phyloP scores from a whole-genome alignment of 352 stramenopile genomes.

The Plasmopara viticola region DNA sequence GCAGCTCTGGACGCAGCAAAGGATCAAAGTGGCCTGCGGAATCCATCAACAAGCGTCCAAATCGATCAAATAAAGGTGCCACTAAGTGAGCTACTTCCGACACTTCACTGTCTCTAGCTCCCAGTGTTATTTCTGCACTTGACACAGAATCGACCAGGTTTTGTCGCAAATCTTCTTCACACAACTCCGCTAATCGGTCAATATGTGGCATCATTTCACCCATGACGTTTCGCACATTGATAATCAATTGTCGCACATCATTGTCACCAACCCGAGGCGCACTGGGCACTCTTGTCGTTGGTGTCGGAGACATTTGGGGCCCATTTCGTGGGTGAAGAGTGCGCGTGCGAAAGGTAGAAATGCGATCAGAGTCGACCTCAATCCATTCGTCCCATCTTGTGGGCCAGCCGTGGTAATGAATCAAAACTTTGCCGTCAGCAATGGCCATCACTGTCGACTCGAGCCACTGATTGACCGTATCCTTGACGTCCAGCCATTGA shows the following conservation, averaged over 20 bases:
- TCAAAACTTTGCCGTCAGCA: slow-evolving; percentile 74
- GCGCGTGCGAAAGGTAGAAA: slow-evolving; percentile 93
- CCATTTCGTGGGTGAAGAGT: slow-evolving; percentile 61
- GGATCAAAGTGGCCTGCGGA: slow-evolving; percentile 55
- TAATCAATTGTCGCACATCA: slow-evolving; percentile 43
- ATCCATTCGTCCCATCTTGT: slow-evolving; percentile 98
- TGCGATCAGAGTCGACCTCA: slow-evolving; percentile 88
- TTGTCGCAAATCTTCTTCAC: slow-evolving; percentile 27
- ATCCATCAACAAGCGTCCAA: slow-evolving; percentile 68
- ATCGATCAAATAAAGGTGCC: slow-evolving; percentile 72
- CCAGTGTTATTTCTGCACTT: not conserved
- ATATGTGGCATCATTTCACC: slow-evolving; percentile 66
- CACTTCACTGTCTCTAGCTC: slow-evolving; percentile 26
- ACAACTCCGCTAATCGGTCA: slow-evolving; percentile 53
- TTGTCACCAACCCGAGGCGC: slow-evolving; percentile 36
- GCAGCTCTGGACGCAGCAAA: slow-evolving; percentile 49
- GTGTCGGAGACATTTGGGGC: slow-evolving; percentile 50
- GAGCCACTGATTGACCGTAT: slow-evolving; percentile 98
- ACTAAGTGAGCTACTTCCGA: slow-evolving; percentile 67
- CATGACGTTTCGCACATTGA: slow-evolving; percentile 60
- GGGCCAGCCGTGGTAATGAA: slow-evolving; percentile 97
- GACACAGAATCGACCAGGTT: slow-evolving; percentile 1
- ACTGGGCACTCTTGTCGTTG: slow-evolving; percentile 47
- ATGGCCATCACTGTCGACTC: slow-evolving; percentile 95
- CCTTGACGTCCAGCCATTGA: slow-evolving; percentile 96